These are phyloP conservation scores for Ophiobolus disseminans DNA, from an alignment of 2,329 filamentous ascomycete genomes.

Conservation along the genomic window DNA sequence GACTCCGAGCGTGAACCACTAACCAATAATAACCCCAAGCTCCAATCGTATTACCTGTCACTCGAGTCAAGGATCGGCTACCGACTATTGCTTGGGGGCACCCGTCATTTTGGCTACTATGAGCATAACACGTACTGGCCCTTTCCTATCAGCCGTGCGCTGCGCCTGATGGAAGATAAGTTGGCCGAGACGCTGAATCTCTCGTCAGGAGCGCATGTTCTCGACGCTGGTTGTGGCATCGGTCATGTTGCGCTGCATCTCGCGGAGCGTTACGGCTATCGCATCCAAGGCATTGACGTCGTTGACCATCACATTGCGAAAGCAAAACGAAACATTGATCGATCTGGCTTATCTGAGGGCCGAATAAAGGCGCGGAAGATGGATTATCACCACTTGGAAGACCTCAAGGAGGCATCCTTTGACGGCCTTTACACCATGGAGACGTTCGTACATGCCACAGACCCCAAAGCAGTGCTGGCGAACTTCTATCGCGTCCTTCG, in stretches of 20 bases:
- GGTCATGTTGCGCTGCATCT: constrained; percentile 60
- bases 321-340: constrained; percentile 52
- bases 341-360: constrained; percentile 43
- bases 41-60: constrained; percentile 55
- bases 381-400: constrained; percentile 61
- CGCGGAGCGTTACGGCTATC: constrained; percentile 44
- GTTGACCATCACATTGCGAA: constrained; percentile 57
- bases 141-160: constrained; percentile 54
- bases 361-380: constrained; percentile 51
- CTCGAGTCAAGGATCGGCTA: constrained; percentile 52
- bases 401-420: constrained; percentile 48
- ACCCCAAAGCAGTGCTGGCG: constrained; percentile 53
- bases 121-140: constrained; percentile 56
- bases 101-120: constrained; percentile 61
- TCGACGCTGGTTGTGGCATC: constrained; percentile 62
- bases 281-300: constrained; percentile 59
- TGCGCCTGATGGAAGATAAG: constrained; percentile 60
- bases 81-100: constrained; percentile 53
- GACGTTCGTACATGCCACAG: constrained; percentile 62
- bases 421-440: constrained; percentile 65
- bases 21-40: no score
- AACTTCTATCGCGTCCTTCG: constrained; percentile 58
- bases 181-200: constrained; percentile 40
- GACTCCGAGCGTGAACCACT: no score
- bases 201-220: constrained; percentile 51